Conservation (phyloP, 106 monocot genomes). For the Phalaenopsis equestris region DNA sequence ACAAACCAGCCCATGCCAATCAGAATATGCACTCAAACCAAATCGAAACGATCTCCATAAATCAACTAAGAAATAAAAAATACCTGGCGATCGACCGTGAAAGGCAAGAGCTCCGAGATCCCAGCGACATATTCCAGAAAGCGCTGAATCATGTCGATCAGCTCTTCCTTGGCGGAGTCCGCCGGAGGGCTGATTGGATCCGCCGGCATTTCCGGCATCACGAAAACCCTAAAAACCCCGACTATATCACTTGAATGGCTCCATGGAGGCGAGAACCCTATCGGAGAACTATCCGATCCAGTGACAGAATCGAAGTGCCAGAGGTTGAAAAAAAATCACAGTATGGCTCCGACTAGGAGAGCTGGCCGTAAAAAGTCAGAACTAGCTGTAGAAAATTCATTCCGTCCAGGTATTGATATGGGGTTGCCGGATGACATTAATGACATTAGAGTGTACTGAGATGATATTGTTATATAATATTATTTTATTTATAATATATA, state of each 20-base stretch:
- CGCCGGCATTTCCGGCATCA: constrained; percentile 11
- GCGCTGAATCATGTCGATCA: constrained; percentile 16
- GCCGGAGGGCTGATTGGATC: not conserved
- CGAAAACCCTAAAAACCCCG: constrained; percentile 6
- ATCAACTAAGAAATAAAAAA: not conserved
- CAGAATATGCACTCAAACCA: not conserved
- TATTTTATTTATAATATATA: too few species aligned
- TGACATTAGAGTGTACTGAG: too few species aligned
- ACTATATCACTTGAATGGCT: not conserved
- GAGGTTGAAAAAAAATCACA: not conserved
- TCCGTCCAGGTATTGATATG: too few species aligned
- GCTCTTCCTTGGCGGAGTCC: constrained; percentile 13
- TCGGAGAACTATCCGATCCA: not conserved
- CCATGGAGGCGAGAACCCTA: not conserved
- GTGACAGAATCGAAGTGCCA: not conserved
- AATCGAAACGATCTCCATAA: not conserved
- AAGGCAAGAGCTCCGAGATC: constrained; percentile 16
- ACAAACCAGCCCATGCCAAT: not conserved
- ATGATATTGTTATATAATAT: too few species aligned
- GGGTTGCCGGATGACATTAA: too few species aligned
- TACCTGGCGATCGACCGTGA: constrained; percentile 13
- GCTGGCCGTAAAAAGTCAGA: too few species aligned
- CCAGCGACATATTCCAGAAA: constrained; percentile 11
- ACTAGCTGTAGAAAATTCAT: too few species aligned
- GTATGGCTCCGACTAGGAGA: too few species aligned